Conservation (phyloP, 164 flowering plant species). For the Piper betle region DNA sequence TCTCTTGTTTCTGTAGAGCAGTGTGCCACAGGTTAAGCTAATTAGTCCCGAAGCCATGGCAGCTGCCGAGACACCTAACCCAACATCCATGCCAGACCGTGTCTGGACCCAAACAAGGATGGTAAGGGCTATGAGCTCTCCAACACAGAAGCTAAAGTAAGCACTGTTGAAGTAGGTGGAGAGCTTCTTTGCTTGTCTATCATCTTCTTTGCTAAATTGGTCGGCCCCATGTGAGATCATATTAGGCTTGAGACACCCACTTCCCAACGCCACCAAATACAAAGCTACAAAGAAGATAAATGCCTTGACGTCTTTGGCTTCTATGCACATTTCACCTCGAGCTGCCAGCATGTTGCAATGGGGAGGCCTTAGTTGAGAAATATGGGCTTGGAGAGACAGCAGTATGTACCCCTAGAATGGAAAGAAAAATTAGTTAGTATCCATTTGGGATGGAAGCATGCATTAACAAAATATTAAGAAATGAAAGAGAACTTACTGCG, state of each 20-base stretch:
- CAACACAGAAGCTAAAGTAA: slow-evolving; percentile 79
- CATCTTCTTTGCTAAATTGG: slow-evolving; percentile 44
- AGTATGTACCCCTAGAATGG: slow-evolving; percentile 26
- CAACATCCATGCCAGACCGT: slow-evolving; percentile 87
- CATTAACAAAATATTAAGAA: neutral
- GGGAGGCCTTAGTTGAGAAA: slow-evolving; percentile 73
- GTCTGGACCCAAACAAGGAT: slow-evolving; percentile 85
- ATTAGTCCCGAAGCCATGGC: slow-evolving; percentile 75
- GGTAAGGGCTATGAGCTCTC: slow-evolving; percentile 79
- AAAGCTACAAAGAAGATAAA: slow-evolving; percentile 46
- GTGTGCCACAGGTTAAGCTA: slow-evolving; percentile 53
- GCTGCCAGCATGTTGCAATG: slow-evolving; percentile 38
- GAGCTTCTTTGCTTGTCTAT: slow-evolving; percentile 51
- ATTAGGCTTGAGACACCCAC: slow-evolving; percentile 91
- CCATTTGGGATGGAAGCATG: too few species aligned
- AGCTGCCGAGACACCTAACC: slow-evolving; percentile 80
- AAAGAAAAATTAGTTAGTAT: neutral
- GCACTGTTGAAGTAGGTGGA: slow-evolving; percentile 81
- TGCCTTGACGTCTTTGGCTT: slow-evolving; percentile 41
- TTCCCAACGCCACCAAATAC: slow-evolving; percentile 72
- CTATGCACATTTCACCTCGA: slow-evolving; percentile 19
- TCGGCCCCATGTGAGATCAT: slow-evolving; percentile 93
- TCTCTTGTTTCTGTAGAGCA: slow-evolving; percentile 54
- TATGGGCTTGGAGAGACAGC: slow-evolving; percentile 85
- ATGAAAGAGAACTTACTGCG: slow-evolving; percentile 34